Evolutionary conservation across 148 eudicot species (phyloP).

Genomic region (Rhododendron mucronatum): DNA sequence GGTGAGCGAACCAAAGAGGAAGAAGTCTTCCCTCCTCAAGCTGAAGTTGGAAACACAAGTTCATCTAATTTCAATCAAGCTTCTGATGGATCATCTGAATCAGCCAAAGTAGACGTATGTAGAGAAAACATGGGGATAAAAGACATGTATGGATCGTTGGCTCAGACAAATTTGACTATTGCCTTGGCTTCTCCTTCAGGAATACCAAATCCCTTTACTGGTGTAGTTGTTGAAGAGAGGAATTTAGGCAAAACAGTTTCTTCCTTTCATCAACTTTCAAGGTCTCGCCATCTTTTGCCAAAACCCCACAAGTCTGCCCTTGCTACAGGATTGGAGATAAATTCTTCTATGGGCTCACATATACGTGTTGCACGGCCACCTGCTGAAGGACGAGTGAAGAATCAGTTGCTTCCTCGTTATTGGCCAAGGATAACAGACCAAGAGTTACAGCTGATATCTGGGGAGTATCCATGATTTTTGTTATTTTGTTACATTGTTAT

Average conservation of each 20-base stretch:
- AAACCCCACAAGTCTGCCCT: constrained; percentile 47
- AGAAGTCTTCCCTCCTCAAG: constrained; percentile 31
- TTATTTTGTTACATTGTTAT: background rate
- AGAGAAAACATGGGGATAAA: constrained; percentile 28
- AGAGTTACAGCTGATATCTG: constrained; percentile 93
- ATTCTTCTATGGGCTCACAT: constrained; percentile 37
- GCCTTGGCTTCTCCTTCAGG: constrained; percentile 56
- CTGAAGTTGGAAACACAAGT: constrained; percentile 42
- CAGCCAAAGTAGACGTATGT: constrained; percentile 26
- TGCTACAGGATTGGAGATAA: constrained; percentile 47
- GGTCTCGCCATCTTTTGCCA: constrained; percentile 56
- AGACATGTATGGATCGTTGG: constrained; percentile 40
- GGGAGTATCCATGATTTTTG: constrained; percentile 75
- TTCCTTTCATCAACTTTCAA: constrained; percentile 45
- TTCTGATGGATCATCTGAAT: constrained; percentile 35
- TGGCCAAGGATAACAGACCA: constrained; percentile 98
- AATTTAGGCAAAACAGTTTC: constrained; percentile 39
- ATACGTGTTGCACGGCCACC: constrained; percentile 90
- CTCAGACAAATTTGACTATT: constrained; percentile 64
- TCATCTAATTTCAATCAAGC: constrained; percentile 38
- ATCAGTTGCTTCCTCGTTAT: constrained; percentile 94
- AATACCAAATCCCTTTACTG: constrained; percentile 33
- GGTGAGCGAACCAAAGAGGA: constrained; percentile 41
- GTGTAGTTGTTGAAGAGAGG: constrained; percentile 41
- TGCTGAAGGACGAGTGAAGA: constrained; percentile 81